Evolutionary conservation across 2,329 filamentous ascomycete species (phyloP).

Genomic region (Penicillium palitans): DNA sequence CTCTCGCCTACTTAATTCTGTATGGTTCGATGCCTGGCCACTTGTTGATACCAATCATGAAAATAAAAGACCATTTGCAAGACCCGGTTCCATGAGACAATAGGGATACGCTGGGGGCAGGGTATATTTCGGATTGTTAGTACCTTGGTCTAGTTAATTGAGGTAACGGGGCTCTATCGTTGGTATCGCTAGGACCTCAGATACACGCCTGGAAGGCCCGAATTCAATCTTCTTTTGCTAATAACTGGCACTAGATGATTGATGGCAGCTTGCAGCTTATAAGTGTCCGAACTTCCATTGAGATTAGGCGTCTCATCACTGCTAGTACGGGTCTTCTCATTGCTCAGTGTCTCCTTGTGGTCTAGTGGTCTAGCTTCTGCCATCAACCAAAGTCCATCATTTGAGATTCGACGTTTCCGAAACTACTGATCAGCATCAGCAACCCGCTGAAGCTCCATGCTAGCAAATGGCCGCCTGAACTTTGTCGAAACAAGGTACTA

Average conservation of each 20-base stretch:
- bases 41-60: constrained; percentile 45
- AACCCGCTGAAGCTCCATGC: too few species aligned
- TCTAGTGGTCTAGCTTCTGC: background rate
- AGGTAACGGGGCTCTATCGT: background rate
- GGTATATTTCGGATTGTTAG: background rate
- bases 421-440: too few species aligned
- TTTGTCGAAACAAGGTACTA: background rate
- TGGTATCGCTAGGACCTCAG: background rate
- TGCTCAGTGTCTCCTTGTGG: background rate
- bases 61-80: constrained; percentile 40
- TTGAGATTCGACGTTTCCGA: background rate
- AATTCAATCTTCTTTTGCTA: background rate
- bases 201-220: background rate
- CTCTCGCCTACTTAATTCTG: constrained; percentile 35
- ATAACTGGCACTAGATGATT: background rate
- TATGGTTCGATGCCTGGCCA: constrained; percentile 37
- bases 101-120: background rate
- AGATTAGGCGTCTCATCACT: background rate
- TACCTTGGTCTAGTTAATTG: background rate
- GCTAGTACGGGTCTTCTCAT: too few species aligned
- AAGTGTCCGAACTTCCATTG: background rate
- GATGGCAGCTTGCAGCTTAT: background rate
- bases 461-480: background rate
- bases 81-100: constrained; percentile 9
- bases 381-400: background rate